Evolutionary conservation across 495 filamentous ascomycete genomes (phyloP).

Genomic region (Cudoniella acicularis): DNA sequence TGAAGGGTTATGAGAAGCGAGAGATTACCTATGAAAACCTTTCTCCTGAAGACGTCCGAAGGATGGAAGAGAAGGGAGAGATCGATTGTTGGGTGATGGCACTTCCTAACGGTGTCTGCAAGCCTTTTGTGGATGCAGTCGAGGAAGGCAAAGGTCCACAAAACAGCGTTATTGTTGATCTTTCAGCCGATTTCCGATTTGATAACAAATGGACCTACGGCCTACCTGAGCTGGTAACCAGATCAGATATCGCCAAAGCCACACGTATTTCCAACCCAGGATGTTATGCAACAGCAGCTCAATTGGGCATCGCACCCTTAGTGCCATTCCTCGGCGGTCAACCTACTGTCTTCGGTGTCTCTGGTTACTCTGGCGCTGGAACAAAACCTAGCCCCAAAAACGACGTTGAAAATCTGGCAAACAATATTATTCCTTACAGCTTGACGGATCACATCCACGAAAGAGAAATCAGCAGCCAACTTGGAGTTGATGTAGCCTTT

Average conservation of each 20-base stretch:
- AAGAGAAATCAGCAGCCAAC: conserved; percentile 77
- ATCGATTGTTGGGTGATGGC: conserved; percentile 99
- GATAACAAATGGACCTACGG: conserved; percentile 91
- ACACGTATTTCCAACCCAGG: conserved; percentile 92
- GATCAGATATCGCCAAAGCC: conserved; percentile 73
- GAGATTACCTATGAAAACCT: conserved; percentile 93
- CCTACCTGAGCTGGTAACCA: conserved; percentile 80
- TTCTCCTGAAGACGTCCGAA: conserved; percentile 80
- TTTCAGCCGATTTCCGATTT: conserved; percentile 95
- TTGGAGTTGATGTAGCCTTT: conserved; percentile 77
- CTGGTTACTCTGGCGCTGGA: conserved; percentile 93
- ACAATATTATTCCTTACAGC: conserved; percentile 91
- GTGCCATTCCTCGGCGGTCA: conserved; percentile 72
- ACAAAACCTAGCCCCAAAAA: conserved; percentile 97
- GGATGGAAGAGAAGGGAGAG: conserved; percentile 86
- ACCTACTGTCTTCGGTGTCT: conserved; percentile 89
- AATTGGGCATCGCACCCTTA: conserved; percentile 84
- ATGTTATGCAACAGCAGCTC: conserved; percentile 95
- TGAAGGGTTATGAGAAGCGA: conserved; percentile 90
- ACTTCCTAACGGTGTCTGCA: conserved; percentile 93
- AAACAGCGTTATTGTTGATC: conserved; percentile 83
- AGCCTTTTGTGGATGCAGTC: conserved; percentile 91
- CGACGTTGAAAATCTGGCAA: conserved; percentile 78
- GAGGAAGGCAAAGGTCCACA: conserved; percentile 58
- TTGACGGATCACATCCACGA: conserved; percentile 97